A percentile compares a stretch with the other conserved stretches of the same genome.
Evolutionary conservation across 2,329 filamentous ascomycete genomes (phyloP).

Genomic region (Endoconidiophora polonica): DNA sequence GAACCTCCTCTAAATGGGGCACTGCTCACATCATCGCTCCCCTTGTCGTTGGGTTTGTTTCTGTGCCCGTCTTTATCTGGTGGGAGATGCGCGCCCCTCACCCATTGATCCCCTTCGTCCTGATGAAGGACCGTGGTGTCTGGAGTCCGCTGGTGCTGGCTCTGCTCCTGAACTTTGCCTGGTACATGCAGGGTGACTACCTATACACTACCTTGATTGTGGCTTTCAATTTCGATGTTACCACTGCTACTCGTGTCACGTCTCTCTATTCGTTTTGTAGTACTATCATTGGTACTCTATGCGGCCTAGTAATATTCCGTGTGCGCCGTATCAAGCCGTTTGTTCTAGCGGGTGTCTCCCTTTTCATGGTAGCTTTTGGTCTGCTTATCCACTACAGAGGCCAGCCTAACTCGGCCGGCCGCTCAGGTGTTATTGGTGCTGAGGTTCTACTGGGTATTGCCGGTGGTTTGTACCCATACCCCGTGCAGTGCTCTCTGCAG

Average conservation of each 20-base stretch:
- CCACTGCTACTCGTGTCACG: slow-evolving; percentile 39
- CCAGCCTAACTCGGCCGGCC: slow-evolving; percentile 23
- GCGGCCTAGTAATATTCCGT: slow-evolving; percentile 39
- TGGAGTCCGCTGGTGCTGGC: slow-evolving; percentile 47
- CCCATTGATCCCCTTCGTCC: slow-evolving; percentile 41
- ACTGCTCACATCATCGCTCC: slow-evolving; percentile 26
- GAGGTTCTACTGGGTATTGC: slow-evolving; percentile 46
- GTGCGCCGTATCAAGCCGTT: slow-evolving; percentile 46
- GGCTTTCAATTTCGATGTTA: slow-evolving; percentile 40
- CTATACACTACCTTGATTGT: slow-evolving; percentile 46
- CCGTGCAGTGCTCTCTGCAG: slow-evolving; percentile 30
- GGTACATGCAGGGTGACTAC: slow-evolving; percentile 48
- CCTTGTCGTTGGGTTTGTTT: slow-evolving; percentile 28
- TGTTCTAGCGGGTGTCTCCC: slow-evolving; percentile 40
- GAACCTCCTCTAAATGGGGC: slow-evolving; percentile 24
- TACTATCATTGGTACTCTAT: slow-evolving; percentile 38
- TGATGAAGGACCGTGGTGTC: slow-evolving; percentile 46
- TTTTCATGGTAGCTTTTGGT: slow-evolving; percentile 50
- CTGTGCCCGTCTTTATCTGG: slow-evolving; percentile 33
- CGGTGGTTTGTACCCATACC: slow-evolving; percentile 43
- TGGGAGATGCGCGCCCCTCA: slow-evolving; percentile 32
- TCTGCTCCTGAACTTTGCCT: slow-evolving; percentile 37
- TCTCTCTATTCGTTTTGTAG: slow-evolving; percentile 42
- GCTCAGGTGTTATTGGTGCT: slow-evolving; percentile 43
- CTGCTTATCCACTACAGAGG: slow-evolving; percentile 48